Percentiles rank a stretch among this genome's conserved stretches.
Conservation (phyloP, 225 moss, liverwort and hornwort genomes). For the Asterella californica region DNA sequence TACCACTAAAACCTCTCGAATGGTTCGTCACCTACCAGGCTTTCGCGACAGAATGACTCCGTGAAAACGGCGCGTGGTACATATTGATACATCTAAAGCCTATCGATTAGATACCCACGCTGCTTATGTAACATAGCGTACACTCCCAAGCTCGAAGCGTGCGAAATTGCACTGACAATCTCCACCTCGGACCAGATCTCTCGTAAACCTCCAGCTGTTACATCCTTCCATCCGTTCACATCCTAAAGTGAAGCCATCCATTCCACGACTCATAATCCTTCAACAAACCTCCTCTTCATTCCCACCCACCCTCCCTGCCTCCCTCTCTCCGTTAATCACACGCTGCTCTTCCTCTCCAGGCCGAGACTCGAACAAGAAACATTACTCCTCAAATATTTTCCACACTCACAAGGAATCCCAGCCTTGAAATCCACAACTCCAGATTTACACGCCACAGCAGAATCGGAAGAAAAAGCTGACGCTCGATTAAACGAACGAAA, state of each 20-base stretch:
- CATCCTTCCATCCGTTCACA: background rate
- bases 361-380: background rate
- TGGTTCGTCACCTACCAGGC: background rate
- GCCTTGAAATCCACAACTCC: background rate
- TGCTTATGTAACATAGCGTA: background rate
- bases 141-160: background rate
- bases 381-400: background rate
- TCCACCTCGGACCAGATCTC: conserved; percentile 7
- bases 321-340: background rate
- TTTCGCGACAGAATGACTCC: background rate
- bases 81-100: background rate
- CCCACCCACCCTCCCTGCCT: background rate
- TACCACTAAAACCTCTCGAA: background rate
- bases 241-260: background rate
- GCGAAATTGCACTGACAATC: background rate
- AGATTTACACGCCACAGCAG: background rate
- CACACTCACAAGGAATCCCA: background rate
- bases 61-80: background rate
- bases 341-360: background rate
- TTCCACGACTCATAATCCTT: background rate
- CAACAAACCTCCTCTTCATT: background rate
- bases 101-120: background rate
- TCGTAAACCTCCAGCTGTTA: conserved; percentile 1
- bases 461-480: background rate
- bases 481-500: background rate